Conservation (phyloP, 2,329 filamentous ascomycete species). For the Volutella citrinella region DNA sequence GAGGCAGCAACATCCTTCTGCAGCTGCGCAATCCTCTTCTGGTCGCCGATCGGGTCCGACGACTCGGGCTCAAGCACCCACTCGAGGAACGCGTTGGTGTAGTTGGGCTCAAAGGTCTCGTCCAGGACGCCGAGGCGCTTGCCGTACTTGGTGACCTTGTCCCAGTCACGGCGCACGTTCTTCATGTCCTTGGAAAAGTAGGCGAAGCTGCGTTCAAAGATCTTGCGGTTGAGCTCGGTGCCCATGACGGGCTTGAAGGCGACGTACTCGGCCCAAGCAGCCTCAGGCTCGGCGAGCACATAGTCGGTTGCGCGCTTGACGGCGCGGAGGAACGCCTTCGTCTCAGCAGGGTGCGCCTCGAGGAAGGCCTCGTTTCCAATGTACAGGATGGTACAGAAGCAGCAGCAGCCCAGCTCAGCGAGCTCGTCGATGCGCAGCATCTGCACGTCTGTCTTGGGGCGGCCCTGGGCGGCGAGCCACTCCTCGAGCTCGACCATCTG, state of each 20-base stretch:
- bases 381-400: slow-evolving; percentile 80
- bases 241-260: slow-evolving; percentile 71
- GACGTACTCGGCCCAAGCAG: slow-evolving; percentile 66
- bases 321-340: slow-evolving; percentile 66
- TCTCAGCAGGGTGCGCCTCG: slow-evolving; percentile 61
- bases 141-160: slow-evolving; percentile 73
- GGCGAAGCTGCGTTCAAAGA: slow-evolving; percentile 74
- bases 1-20: slow-evolving; percentile 63
- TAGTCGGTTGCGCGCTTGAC: slow-evolving; percentile 74
- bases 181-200: slow-evolving; percentile 74
- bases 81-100: slow-evolving; percentile 67
- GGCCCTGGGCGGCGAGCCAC: slow-evolving; percentile 64
- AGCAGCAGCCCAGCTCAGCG: slow-evolving; percentile 77
- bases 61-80: slow-evolving; percentile 67
- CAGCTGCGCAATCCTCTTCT: slow-evolving; percentile 69
- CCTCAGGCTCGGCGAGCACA: slow-evolving; percentile 60
- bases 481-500: slow-evolving; percentile 81
- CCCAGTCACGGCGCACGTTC: slow-evolving; percentile 73
- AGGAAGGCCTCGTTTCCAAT: slow-evolving; percentile 75
- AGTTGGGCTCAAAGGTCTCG: slow-evolving; percentile 66
- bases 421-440: slow-evolving; percentile 82
- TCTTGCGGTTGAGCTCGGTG: slow-evolving; percentile 68
- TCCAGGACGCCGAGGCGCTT: slow-evolving; percentile 68
- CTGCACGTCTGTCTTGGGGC: slow-evolving; percentile 65
- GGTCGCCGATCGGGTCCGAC: slow-evolving; percentile 65